Evolutionary conservation across 768 basidiomycete species (phyloP).

Genomic region (Boletus subparvulus): DNA sequence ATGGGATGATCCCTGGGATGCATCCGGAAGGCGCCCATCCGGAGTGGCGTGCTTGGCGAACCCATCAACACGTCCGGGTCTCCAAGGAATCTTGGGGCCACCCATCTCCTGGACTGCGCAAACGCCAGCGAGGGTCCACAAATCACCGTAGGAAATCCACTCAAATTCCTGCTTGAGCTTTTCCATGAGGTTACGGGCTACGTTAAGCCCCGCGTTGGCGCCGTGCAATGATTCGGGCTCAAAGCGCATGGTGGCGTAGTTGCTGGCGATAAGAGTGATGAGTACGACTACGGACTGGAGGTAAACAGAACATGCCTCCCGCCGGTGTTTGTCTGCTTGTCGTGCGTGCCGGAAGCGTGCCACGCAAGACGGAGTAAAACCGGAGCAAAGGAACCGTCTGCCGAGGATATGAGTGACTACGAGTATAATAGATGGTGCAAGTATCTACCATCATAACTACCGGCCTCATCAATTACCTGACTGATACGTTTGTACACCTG

Average conservation of each 20-base stretch:
- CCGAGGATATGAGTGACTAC: not conserved
- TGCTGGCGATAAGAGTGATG: conserved; percentile 46
- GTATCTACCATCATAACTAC: conserved; percentile 74
- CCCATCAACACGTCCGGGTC: conserved; percentile 90
- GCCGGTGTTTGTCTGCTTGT: conserved; percentile 72
- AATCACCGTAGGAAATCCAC: conserved; percentile 95
- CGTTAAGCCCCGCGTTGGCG: conserved; percentile 79
- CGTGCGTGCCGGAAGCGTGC: conserved; percentile 93
- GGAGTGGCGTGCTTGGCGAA: conserved; percentile 71
- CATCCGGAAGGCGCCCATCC: conserved; percentile 90
- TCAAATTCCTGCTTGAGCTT: conserved; percentile 82
- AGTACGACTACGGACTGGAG: not conserved
- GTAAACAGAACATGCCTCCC: conserved; percentile 57
- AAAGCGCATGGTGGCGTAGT: conserved; percentile 99
- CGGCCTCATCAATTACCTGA: conserved; percentile 67
- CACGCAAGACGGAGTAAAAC: conserved; percentile 88
- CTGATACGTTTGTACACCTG: conserved; percentile 92
- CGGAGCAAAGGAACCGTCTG: conserved; percentile 88
- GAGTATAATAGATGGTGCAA: not conserved
- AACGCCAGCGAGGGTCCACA: conserved; percentile 96
- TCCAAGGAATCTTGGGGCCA: conserved; percentile 92
- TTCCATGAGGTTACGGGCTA: conserved; percentile 84
- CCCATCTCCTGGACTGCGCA: conserved; percentile 90
- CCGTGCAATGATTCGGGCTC: conserved; percentile 81
- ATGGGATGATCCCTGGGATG: conserved; percentile 78